Base-by-base conservation (phyloP, 2,329 filamentous ascomycete genomes). In the Paraphoma chrysanthemicola region DNA sequence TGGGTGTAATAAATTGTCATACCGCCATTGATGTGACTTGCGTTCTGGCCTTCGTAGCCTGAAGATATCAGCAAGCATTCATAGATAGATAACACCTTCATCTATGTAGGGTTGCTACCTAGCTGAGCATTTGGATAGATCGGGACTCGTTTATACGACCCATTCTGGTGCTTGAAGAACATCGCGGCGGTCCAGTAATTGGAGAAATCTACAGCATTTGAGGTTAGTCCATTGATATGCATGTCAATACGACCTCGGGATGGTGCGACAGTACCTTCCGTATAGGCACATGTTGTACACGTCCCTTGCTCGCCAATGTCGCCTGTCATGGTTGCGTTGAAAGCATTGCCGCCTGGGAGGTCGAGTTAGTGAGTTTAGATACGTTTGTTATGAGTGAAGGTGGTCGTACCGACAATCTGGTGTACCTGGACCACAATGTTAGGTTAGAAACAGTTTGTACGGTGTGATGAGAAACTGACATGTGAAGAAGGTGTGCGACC, bases 1-100 rank as follows among this genome's bases (percentile, higher is more conserved):
- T 73, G 66, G 1, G 70, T 72, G 33, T 73, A 73, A 51, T 73
- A 73, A 18, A 72, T 60, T 0, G 70, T 73, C 70, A 73, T 70
- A 5, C 69, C 70, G n/a, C 70, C 69, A n/a, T 71, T 70, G 48
- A 73, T 69, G 10, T 59, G 51, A 3, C 56, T 58, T 2, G 54
- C 60, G 44, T 72, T 61, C 5, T 64, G 56, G 14, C 56, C 63
- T 50, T 57, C 54, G 46, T 57, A 48, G 12, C 62, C 60, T 55
- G n/a, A 54, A 46, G n/a, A n/a, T n/a, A n/a, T n/a, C n/a, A n/a
- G n/a, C n/a, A n/a, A n/a, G n/a, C n/a, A n/a, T n/a, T n/a, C n/a
- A n/a, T n/a, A n/a, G n/a, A n/a, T n/a, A n/a, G n/a, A n/a, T n/a
- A n/a, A n/a, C n/a, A n/a, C n/a, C n/a, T n/a, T n/a, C n/a, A n/a